Evolutionary conservation across 345 rosid genomes (phyloP), one percentile per base, ranked within the genome.

Genomic region (Sonneratia caseolaris): DNA sequence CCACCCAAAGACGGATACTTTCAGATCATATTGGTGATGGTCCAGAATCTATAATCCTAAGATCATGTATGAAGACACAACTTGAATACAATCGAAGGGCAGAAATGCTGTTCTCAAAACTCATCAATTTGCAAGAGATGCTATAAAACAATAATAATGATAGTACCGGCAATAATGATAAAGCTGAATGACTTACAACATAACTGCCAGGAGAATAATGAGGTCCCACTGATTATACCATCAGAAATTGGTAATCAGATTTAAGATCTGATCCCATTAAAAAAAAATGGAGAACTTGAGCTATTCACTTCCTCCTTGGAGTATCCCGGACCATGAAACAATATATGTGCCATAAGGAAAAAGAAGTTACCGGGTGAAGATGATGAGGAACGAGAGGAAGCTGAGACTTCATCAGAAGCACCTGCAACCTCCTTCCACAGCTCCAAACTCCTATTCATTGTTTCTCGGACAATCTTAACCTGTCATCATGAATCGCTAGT

Each of bases 381-480:
- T 73, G 89, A 78, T 67, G 77, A 77, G 37, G 87, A 81, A n/a
- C 75, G 85, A 56, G 88, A 75, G 27, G 81, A 53, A 27, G 80
- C 64, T 49, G 82, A 74, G 78, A 74, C 70, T 37, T 84, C 91
- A 37, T 84, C 86, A 8, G 78, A 75, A 82, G 76, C 79, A 62
- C 78, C 76, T 74, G 82, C 78, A 70, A 90, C 86, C 36, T 78
- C 87, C 84, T 87, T 91, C 98, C 98, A 94, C 72, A 85, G 62
- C 69, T 83, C 84, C 84, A 94, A 70, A 16, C 91, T 81, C 68
- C 81, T 86, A 77, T 85, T 89, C 97, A 94, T 91, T 0, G 91
- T 86, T 82, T 94, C 98, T 37, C 98, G 84, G 45, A 94, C 98
- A 72, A 86, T 79, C 76, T 91, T 94, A 24, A 94, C 88, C 98